A percentile compares a stretch with the other conserved stretches of the same genome.
Conservation (phyloP, 2,329 filamentous ascomycete species). For the Venturia nashicola region DNA sequence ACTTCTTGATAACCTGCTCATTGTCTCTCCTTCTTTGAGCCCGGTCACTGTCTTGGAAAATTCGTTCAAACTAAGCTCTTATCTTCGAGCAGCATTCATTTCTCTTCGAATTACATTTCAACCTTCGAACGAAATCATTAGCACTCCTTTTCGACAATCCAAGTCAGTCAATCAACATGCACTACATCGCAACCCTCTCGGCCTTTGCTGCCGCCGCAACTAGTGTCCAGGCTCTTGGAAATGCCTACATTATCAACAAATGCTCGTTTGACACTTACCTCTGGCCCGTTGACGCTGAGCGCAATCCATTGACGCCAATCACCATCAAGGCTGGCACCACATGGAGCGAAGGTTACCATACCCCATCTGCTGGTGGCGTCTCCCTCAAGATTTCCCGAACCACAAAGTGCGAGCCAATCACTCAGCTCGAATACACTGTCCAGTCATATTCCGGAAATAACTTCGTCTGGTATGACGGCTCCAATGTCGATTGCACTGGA, state of each 20-base stretch:
- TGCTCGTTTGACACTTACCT: conserved; percentile 25
- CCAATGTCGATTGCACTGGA: conserved; percentile 23
- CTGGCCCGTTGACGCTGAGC: conserved; percentile 22
- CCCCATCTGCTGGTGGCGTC: conserved; percentile 17
- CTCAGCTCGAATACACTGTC: conserved; percentile 27
- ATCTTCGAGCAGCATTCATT: conserved; percentile 5
- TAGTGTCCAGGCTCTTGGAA: conserved; percentile 13
- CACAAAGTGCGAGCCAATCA: conserved; percentile 9
- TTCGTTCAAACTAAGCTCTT: conserved; percentile 1
- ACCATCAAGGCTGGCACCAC: conserved; percentile 16
- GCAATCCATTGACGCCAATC: conserved; percentile 13
- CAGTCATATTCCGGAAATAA: conserved; percentile 8
- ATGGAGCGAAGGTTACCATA: conserved; percentile 22
- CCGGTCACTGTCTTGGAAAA: not conserved
- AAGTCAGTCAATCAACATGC: conserved; percentile 9
- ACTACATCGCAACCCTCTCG: conserved; percentile 8
- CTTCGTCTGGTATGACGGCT: conserved; percentile 25
- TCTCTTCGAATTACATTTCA: not conserved
- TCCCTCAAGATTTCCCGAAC: conserved; percentile 28
- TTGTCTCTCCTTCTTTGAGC: conserved; percentile 1
- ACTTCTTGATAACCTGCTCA: not conserved
- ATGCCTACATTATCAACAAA: conserved; percentile 25
- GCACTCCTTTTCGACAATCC: not conserved
- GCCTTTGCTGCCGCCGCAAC: conserved; percentile 16
- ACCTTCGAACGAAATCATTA: not conserved